Percentiles rank a stretch among this genome's conserved stretches.
Conservation (phyloP, 176 grass and related monocot genomes). For the Oryza brachyantha region DNA sequence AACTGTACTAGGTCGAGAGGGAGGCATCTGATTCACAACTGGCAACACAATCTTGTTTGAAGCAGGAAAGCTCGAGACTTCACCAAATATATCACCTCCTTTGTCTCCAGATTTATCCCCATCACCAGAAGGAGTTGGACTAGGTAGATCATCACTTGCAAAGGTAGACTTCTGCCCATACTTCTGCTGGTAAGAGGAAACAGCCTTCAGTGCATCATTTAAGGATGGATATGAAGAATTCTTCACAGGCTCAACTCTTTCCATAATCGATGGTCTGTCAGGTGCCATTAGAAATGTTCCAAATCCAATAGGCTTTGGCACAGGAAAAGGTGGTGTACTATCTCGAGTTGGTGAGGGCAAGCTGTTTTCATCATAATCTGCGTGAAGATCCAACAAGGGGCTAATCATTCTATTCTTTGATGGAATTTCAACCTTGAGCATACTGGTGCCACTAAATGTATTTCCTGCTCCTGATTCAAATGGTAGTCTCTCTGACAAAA, state of each 20-base stretch:
- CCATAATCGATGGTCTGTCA: slow-evolving; percentile 29
- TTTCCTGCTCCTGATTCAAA: slow-evolving; percentile 39
- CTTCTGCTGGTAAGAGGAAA: slow-evolving; percentile 83
- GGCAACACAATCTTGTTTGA: slow-evolving; percentile 26
- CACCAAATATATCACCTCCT: slow-evolving; percentile 48
- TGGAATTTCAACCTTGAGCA: slow-evolving; percentile 55
- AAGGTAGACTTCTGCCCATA: slow-evolving; percentile 62
- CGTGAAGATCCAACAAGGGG: slow-evolving; percentile 89
- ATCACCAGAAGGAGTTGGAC: slow-evolving; percentile 86
- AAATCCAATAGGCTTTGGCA: slow-evolving; percentile 66
- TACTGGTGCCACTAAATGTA: slow-evolving; percentile 23
- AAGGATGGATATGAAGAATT: slow-evolving; percentile 42
- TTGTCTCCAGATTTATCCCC: slow-evolving; percentile 55
- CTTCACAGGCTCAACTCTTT: slow-evolving; percentile 31
- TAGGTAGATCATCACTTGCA: slow-evolving; percentile 70
- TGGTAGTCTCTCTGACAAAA: slow-evolving; percentile 38
- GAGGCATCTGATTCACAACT: slow-evolving; percentile 34
- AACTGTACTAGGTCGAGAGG: slow-evolving; percentile 31
- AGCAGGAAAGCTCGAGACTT: slow-evolving; percentile 64
- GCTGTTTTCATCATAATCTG: slow-evolving; percentile 91
- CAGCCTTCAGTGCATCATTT: slow-evolving; percentile 83
- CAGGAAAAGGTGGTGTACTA: slow-evolving; percentile 47
- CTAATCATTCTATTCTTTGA: slow-evolving; percentile 55
- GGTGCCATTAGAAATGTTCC: slow-evolving; percentile 36
- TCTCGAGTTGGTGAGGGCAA: slow-evolving; percentile 84